Percentiles rank a stretch among this genome's conserved stretches.
These are phyloP conservation scores for Citrullus amarus DNA, from an alignment of 306 rosid species.

Conservation along the genomic window DNA sequence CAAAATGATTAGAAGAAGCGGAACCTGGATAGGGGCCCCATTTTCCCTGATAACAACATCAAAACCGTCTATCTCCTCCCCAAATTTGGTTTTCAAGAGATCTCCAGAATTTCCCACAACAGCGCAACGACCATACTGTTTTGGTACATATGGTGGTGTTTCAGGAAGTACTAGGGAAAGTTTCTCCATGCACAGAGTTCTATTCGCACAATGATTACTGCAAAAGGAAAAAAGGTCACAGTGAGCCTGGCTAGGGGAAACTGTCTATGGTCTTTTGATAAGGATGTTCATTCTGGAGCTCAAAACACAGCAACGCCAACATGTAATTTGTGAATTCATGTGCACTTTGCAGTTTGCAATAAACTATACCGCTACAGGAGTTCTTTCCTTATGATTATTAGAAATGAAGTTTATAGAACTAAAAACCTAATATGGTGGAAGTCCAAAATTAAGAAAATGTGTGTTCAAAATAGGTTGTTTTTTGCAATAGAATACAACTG, in stretches of 20 bases:
- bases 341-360: background rate
- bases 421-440: background rate
- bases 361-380: background rate
- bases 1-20: constrained; percentile 9
- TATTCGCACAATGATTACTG: constrained; percentile 77
- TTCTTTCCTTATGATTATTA: background rate
- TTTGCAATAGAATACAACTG: background rate
- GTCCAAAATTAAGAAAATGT: background rate
- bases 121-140: constrained; percentile 85
- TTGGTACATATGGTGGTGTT: constrained; percentile 73
- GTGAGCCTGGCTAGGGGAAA: background rate
- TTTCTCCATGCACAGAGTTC: constrained; percentile 66
- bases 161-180: constrained; percentile 91
- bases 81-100: constrained; percentile 84
- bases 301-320: background rate
- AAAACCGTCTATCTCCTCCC: constrained; percentile 74
- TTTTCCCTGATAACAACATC: constrained; percentile 91
- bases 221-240: constrained; percentile 14
- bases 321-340: background rate
- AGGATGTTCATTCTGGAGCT: background rate
- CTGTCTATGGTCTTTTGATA: background rate
- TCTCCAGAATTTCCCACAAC: constrained; percentile 97
- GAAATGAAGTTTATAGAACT: background rate
- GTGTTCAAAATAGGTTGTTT: background rate
- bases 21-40: constrained; percentile 87